Percentiles rank a stretch among this genome's conserved stretches.
phyloP scores from a whole-genome alignment of 352 stramenopile genomes.

The Elongisporangium senticosum region DNA sequence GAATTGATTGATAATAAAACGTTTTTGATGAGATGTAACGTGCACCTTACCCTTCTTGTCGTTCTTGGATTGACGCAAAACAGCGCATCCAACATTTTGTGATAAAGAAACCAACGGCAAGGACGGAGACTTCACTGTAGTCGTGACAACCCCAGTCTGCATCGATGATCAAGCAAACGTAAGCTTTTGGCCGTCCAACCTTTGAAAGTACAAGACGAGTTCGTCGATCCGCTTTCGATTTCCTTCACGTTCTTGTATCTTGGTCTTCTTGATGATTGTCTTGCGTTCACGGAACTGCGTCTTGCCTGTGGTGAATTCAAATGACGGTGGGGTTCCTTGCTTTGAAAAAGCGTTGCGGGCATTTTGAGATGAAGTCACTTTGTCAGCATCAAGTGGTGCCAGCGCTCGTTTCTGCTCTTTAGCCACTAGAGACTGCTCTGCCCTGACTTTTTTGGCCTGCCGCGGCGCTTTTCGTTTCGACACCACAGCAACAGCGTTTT shows the following conservation, averaged over 20 bases:
- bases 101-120: too few species aligned
- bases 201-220: slow-evolving; percentile 56
- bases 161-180: slow-evolving; percentile 23
- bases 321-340: slow-evolving; percentile 47
- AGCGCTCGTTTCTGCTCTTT: slow-evolving; percentile 10
- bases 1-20: not conserved
- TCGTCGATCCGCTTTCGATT: slow-evolving; percentile 50
- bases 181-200: slow-evolving; percentile 49
- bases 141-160: not conserved
- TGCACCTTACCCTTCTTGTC: too few species aligned
- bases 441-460: slow-evolving; percentile 10
- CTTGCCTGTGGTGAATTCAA: slow-evolving; percentile 39
- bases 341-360: not conserved
- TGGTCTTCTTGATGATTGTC: slow-evolving; percentile 17
- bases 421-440: slow-evolving; percentile 4
- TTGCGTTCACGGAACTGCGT: slow-evolving; percentile 44
- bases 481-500: slow-evolving; percentile 16
- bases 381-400: not conserved
- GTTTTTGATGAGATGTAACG: not conserved
- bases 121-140: too few species aligned
- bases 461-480: slow-evolving; percentile 7
- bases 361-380: not conserved
- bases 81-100: too few species aligned
- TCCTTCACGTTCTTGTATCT: slow-evolving; percentile 23
- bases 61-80: too few species aligned